A percentile compares a stretch with the other conserved stretches of the same genome.
These are phyloP conservation scores for Colletotrichum tropicicola DNA, from an alignment of 2,329 filamentous ascomycete species.

Conservation along the genomic window DNA sequence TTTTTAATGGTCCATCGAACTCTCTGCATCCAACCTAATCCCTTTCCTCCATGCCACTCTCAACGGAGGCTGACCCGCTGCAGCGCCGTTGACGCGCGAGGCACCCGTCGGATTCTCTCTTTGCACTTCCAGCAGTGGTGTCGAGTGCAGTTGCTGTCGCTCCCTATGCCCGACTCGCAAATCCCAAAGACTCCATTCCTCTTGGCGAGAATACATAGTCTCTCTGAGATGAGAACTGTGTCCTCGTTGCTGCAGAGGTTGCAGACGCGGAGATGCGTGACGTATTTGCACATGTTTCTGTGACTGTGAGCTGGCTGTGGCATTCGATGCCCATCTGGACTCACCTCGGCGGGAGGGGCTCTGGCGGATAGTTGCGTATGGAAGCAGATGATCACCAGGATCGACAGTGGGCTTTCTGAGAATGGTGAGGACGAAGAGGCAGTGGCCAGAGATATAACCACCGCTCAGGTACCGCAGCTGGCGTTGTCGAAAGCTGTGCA, in stretches of 20 bases:
- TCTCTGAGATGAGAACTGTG: constrained; percentile 48
- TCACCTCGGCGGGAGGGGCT: not conserved
- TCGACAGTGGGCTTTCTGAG: not conserved
- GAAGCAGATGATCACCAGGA: not conserved
- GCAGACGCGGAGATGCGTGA: constrained; percentile 45
- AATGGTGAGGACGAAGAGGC: not conserved
- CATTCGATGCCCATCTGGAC: too few species aligned
- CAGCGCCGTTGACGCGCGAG: constrained; percentile 4
- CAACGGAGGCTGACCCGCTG: constrained; percentile 16
- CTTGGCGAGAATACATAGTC: constrained; percentile 39
- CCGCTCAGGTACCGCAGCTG: not conserved
- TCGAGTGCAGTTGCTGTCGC: constrained; percentile 37
- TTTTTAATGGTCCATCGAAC: too few species aligned
- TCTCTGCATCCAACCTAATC: too few species aligned
- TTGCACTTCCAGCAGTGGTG: constrained; percentile 48
- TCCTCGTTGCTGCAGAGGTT: constrained; percentile 43
- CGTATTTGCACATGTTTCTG: constrained; percentile 47
- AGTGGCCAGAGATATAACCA: not conserved
- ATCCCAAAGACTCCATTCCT: constrained; percentile 45
- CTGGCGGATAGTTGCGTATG: not conserved
- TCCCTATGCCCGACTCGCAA: constrained; percentile 43
- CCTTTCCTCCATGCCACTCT: not conserved
- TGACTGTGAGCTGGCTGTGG: not conserved
- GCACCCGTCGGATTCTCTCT: constrained; percentile 33
- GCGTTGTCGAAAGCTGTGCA: not conserved